Conservation (phyloP, 2,329 filamentous ascomycete species). For the Chlorencoelia australis region DNA sequence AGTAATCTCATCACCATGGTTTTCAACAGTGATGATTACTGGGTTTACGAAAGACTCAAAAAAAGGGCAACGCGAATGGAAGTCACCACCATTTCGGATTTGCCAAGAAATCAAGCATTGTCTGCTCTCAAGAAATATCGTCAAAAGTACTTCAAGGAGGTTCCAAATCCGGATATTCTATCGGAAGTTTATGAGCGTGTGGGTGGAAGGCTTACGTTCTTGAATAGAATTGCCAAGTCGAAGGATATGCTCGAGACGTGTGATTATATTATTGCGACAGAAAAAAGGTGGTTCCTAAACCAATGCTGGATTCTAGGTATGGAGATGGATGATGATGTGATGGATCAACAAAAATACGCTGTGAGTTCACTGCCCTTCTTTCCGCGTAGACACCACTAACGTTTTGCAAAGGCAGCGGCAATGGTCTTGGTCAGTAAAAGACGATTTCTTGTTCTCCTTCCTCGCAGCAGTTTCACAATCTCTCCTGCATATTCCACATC, state of each 20-base stretch:
- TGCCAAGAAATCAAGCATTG: slow-evolving; percentile 70
- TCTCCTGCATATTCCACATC: no score
- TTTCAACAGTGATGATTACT: slow-evolving; percentile 96
- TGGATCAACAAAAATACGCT: slow-evolving; percentile 95
- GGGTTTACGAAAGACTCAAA: slow-evolving; percentile 94
- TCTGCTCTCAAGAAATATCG: slow-evolving; percentile 71
- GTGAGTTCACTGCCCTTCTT: slow-evolving; percentile 39
- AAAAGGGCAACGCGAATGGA: slow-evolving; percentile 91
- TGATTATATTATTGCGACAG: slow-evolving; percentile 56
- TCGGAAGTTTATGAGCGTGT: slow-evolving; percentile 77
- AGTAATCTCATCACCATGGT: slow-evolving; percentile 83
- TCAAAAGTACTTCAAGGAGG: slow-evolving; percentile 63
- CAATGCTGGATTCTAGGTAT: slow-evolving; percentile 67
- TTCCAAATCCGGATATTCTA: slow-evolving; percentile 43
- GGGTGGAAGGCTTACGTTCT: slow-evolving; percentile 77
- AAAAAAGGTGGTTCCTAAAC: slow-evolving; percentile 73
- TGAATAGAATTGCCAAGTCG: slow-evolving; percentile 85
- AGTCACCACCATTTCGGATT: slow-evolving; percentile 74
- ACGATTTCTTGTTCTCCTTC: no score
- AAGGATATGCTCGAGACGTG: slow-evolving; percentile 71
- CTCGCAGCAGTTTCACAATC: no score
- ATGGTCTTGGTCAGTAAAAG: slow-evolving; percentile 96
- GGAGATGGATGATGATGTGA: slow-evolving; percentile 91
- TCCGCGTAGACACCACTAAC: slow-evolving; percentile 3
- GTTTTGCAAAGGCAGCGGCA: slow-evolving; percentile 56